Evolutionary conservation across 257 asterid genomes (phyloP).

Genomic region (Solanum appendiculatum): DNA sequence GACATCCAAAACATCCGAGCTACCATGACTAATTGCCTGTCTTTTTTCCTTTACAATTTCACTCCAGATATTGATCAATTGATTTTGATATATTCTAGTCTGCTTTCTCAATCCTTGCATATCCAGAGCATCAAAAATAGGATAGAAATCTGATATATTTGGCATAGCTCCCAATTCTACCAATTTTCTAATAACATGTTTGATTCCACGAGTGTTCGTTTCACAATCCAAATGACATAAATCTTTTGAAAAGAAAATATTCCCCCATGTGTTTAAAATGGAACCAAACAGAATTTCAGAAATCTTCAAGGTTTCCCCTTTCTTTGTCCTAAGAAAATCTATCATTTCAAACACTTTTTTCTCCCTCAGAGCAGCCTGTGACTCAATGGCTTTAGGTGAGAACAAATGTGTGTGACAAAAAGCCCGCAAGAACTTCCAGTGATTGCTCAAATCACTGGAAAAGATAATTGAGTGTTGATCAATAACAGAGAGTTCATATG

Average conservation of each 20-base stretch:
- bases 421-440: conserved; percentile 16
- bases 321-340: conserved; percentile 10
- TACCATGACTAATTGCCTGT: neutral
- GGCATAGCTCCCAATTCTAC: conserved; percentile 5
- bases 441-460: conserved; percentile 7
- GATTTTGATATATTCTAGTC: neutral
- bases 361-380: conserved; percentile 9
- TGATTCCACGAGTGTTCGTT: neutral
- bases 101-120: conserved; percentile 29
- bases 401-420: conserved; percentile 25
- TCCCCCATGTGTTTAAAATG: conserved; percentile 24
- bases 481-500: conserved; percentile 2
- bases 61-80: conserved; percentile 18
- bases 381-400: conserved; percentile 16
- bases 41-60: conserved; percentile 18
- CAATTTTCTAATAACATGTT: conserved; percentile 6
- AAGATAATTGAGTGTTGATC: conserved; percentile 13
- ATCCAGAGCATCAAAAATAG: conserved; percentile 21
- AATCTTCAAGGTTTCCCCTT: conserved; percentile 11
- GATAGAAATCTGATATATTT: conserved; percentile 31
- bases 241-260: conserved; percentile 17
- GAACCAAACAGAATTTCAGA: conserved; percentile 15
- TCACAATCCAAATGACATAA: conserved; percentile 12
- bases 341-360: conserved; percentile 23
- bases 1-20: conserved; percentile 19